A percentile compares a stretch with the other conserved stretches of the same genome.
Conservation (phyloP, 1,284 basidiomycete genomes). For the Puccinia hordei region DNA sequence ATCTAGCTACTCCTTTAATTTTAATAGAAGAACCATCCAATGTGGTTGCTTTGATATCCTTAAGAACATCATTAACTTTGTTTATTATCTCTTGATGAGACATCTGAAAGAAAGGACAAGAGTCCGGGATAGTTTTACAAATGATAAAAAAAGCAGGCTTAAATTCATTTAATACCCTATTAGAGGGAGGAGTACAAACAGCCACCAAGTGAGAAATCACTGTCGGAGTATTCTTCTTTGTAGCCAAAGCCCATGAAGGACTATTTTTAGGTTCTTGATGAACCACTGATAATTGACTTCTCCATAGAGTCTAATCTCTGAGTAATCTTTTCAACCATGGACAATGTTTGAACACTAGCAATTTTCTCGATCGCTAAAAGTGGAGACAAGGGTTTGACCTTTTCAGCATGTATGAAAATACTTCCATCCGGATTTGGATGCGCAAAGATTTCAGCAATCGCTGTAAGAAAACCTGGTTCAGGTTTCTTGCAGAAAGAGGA, state of each 20-base stretch:
- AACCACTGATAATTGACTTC: neutral
- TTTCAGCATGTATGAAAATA: neutral
- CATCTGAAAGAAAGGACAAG: neutral
- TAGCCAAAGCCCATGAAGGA: neutral
- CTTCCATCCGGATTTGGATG: neutral
- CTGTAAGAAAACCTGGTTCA: neutral
- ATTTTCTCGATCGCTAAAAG: too few relatives aligned
- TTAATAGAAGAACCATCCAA: too few relatives aligned
- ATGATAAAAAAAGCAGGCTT: conserved; percentile 25
- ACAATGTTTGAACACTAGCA: neutral
- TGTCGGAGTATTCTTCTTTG: neutral
- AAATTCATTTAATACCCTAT: conserved; percentile 6
- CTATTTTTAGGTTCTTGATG: neutral
- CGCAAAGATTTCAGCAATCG: neutral
- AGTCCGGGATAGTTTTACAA: neutral
- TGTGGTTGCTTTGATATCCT: too few relatives aligned
- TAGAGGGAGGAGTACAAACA: neutral
- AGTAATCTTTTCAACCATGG: neutral
- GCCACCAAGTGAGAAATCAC: neutral
- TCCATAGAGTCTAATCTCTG: neutral
- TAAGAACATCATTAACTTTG: too few relatives aligned
- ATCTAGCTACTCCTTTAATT: too few relatives aligned
- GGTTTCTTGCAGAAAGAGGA: neutral
- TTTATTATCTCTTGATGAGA: too few relatives aligned
- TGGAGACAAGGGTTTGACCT: too few relatives aligned